phyloP scores from a whole-genome alignment of 768 basidiomycete species.

The Suillus spraguei region DNA sequence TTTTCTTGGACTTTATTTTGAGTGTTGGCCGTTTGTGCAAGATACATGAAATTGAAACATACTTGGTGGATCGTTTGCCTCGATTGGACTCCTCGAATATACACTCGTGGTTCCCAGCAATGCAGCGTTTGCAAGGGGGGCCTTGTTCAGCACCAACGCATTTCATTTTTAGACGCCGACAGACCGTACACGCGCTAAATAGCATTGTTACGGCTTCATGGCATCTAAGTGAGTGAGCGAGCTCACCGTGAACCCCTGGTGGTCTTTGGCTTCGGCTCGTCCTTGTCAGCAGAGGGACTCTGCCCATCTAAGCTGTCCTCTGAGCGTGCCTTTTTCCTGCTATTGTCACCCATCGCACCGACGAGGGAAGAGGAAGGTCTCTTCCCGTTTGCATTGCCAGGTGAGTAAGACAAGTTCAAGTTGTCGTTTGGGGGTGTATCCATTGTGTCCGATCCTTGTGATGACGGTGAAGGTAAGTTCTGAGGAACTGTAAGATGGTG shows the following conservation, averaged over 20 bases:
- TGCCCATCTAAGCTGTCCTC: constrained; percentile 52
- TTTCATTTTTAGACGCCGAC: constrained; percentile 92
- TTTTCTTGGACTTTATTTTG: constrained; percentile 57
- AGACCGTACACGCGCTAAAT: constrained; percentile 85
- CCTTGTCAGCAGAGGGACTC: constrained; percentile 60
- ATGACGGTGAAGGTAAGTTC: constrained; percentile 77
- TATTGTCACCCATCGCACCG: constrained; percentile 37
- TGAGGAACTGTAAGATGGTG: constrained; percentile 59
- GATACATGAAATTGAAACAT: constrained; percentile 25
- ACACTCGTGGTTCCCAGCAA: constrained; percentile 81
- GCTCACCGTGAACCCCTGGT: constrained; percentile 83
- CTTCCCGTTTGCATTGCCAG: constrained; percentile 63
- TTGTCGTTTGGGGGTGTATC: constrained; percentile 73
- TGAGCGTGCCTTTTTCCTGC: constrained; percentile 61
- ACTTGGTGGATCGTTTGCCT: constrained; percentile 89
- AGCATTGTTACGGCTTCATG: constrained; percentile 18
- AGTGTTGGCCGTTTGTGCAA: constrained; percentile 31
- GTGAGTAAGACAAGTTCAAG: constrained; percentile 51
- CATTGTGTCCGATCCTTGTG: constrained; percentile 75
- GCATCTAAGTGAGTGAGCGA: constrained; percentile 1
- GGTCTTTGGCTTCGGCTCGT: constrained; percentile 76
- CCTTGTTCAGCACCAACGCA: constrained; percentile 90
- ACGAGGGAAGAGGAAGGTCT: constrained; percentile 58
- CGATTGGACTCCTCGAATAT: constrained; percentile 97
- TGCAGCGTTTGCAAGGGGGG: constrained; percentile 89